These are phyloP conservation scores for Buxus sempervirens DNA, from an alignment of 164 flowering plant genomes.

Conservation along the genomic window DNA sequence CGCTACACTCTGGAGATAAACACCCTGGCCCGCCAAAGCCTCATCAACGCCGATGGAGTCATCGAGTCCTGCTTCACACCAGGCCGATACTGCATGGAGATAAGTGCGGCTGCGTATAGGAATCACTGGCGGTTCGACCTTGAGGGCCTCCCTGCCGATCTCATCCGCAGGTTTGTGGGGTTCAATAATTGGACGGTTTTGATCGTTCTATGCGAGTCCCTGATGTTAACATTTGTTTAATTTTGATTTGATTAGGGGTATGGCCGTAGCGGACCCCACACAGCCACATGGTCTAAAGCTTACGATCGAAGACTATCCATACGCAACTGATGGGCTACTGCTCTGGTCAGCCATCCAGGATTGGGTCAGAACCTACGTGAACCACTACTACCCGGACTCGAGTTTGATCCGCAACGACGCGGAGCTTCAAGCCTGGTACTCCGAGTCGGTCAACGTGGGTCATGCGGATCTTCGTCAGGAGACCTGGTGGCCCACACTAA, in stretches of 20 bases:
- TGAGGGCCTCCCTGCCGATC: slow-evolving; percentile 87
- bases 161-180: slow-evolving; percentile 57
- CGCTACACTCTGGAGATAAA: slow-evolving; percentile 88
- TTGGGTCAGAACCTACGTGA: slow-evolving; percentile 68
- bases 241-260: slow-evolving; percentile 45
- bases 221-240: not conserved
- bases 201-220: too few species aligned
- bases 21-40: slow-evolving; percentile 71
- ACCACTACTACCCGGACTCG: slow-evolving; percentile 62
- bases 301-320: slow-evolving; percentile 81
- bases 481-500: slow-evolving; percentile 81
- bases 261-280: slow-evolving; percentile 69
- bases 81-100: slow-evolving; percentile 81
- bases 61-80: slow-evolving; percentile 88
- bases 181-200: too few species aligned
- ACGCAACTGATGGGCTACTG: slow-evolving; percentile 81
- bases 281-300: slow-evolving; percentile 80
- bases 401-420: slow-evolving; percentile 38
- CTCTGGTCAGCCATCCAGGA: slow-evolving; percentile 78
- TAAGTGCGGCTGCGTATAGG: slow-evolving; percentile 75
- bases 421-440: slow-evolving; percentile 92
- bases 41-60: slow-evolving; percentile 81
- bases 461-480: slow-evolving; percentile 67
- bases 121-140: slow-evolving; percentile 76
- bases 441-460: slow-evolving; percentile 76